Conservation (phyloP, 495 filamentous ascomycete species). For the Zalerion maritima region DNA sequence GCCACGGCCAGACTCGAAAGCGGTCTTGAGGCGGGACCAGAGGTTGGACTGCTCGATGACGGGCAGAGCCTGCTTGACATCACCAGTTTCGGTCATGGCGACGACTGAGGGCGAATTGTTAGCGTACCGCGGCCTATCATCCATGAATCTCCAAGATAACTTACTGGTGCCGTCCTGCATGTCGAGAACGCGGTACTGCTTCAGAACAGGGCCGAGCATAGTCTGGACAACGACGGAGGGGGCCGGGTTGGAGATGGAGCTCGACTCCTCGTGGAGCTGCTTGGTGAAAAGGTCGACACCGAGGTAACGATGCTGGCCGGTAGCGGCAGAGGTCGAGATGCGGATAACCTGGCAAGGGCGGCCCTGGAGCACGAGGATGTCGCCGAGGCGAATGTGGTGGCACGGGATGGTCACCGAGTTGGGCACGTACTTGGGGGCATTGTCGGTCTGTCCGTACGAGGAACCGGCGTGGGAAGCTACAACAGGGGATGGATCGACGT, state of each 20-base stretch:
- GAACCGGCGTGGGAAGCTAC: slow-evolving; percentile 11
- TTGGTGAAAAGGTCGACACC: slow-evolving; percentile 99
- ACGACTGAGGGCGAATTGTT: no score
- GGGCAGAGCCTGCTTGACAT: slow-evolving; percentile 91
- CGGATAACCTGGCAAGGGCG: slow-evolving; percentile 99
- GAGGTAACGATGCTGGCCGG: slow-evolving; percentile 97
- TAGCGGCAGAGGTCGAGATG: slow-evolving; percentile 95
- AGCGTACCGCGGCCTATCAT: no score
- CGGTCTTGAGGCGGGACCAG: slow-evolving; percentile 63
- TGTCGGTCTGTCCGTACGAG: slow-evolving; percentile 11
- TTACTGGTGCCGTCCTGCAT: slow-evolving; percentile 76
- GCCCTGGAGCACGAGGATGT: slow-evolving; percentile 97
- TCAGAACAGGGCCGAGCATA: slow-evolving; percentile 99
- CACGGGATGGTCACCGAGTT: slow-evolving; percentile 96
- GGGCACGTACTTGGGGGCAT: slow-evolving; percentile 29
- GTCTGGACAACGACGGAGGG: slow-evolving; percentile 97
- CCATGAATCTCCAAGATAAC: no score
- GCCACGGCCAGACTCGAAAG: slow-evolving; percentile 85
- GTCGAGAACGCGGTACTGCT: slow-evolving; percentile 99
- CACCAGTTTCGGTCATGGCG: slow-evolving; percentile 50
- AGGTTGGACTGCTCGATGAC: slow-evolving; percentile 89
- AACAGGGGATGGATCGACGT: no score
- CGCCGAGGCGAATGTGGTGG: slow-evolving; percentile 97
- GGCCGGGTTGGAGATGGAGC: slow-evolving; percentile 90
- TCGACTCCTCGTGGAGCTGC: slow-evolving; percentile 97